These are phyloP conservation scores for Graphilbum fragrans DNA, from an alignment of 2,329 filamentous ascomycete genomes.

Conservation along the genomic window DNA sequence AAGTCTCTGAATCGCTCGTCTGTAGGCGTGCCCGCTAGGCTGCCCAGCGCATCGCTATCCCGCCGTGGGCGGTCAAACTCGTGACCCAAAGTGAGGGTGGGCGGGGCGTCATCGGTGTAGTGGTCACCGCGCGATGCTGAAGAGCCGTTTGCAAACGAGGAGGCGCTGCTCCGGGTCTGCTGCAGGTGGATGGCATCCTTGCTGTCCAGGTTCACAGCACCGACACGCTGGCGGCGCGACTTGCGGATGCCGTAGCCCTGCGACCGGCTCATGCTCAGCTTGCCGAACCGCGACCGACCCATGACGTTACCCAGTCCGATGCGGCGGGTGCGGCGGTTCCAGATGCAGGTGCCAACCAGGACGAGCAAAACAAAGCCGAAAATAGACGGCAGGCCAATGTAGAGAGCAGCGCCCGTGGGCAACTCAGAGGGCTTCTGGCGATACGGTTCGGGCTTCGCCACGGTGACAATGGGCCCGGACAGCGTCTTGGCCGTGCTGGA, in stretches of 20 bases:
- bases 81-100: no score
- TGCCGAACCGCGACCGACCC: no score
- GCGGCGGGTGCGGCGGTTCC: conserved; percentile 36
- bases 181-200: conserved; percentile 32
- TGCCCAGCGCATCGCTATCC: conserved; percentile 37
- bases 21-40: conserved; percentile 33
- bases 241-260: conserved; percentile 29
- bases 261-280: conserved; percentile 33
- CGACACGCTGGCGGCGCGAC: conserved; percentile 21
- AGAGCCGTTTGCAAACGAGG: conserved; percentile 12
- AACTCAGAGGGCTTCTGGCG: conserved; percentile 17
- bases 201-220: conserved; percentile 18
- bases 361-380: conserved; percentile 34
- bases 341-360: conserved; percentile 43
- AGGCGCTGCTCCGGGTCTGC: conserved; percentile 6
- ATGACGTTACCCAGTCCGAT: conserved; percentile 39
- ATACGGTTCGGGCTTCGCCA: conserved; percentile 23
- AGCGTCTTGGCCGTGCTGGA: conserved; percentile 12
- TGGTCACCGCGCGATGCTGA: conserved; percentile 14
- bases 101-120: no score
- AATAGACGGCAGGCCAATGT: conserved; percentile 39
- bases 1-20: conserved; percentile 26
- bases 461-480: conserved; percentile 28
- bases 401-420: conserved; percentile 28
- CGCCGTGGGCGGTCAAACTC: conserved; percentile 18